Base-by-base conservation (phyloP, 1,284 basidiomycete species). In the Cerrena zonata region DNA sequence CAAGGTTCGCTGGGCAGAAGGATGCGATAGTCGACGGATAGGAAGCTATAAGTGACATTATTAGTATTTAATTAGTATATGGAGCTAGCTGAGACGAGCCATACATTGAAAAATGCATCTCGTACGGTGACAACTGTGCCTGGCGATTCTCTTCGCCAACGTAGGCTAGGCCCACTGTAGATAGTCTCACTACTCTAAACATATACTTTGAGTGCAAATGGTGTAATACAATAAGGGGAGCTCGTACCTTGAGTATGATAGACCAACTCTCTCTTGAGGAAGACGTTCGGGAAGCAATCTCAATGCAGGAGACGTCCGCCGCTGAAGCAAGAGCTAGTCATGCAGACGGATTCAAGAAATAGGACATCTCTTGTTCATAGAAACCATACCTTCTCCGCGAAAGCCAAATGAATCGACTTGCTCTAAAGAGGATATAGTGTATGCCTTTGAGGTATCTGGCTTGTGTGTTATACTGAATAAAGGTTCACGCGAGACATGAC, bases 51-150 rank as follows among this genome's bases (percentile, higher is more conserved):
- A 47, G 47, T 48, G 50, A 40, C 53, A 44, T 34, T 48, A 44
- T 53, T 26, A 19, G 30, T 25, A 53, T 44, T 45, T 42, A 48
- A 49, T 47, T 51, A 34, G 26, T 43, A 37, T 43, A 51, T 44
- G 47, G 15, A 42, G 38, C 5, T 11, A 23, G 5, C 7, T 5
- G 5, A 3, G 43, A 22, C 42, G 47, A 43, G 15, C 68, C 80
- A 43, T 56, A 91, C 90, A 61, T 88, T 91, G 62, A 86, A 88
- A 65, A 94, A 96, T 3, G 88, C 82, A 62, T 95, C 93, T 19
- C 89, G 82, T 36, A 94, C 75, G 57, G 78, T 82, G 37, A 94
- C 83, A 10, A 80, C 82, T 2, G 92, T 94, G 3, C 93, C 93
- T 4, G 78, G 67, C 2, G 72, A 68, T 62, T 87, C 83, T 61